phyloP scores from a whole-genome alignment of 768 basidiomycete species.

The Macrolepiota fuliginosa region DNA sequence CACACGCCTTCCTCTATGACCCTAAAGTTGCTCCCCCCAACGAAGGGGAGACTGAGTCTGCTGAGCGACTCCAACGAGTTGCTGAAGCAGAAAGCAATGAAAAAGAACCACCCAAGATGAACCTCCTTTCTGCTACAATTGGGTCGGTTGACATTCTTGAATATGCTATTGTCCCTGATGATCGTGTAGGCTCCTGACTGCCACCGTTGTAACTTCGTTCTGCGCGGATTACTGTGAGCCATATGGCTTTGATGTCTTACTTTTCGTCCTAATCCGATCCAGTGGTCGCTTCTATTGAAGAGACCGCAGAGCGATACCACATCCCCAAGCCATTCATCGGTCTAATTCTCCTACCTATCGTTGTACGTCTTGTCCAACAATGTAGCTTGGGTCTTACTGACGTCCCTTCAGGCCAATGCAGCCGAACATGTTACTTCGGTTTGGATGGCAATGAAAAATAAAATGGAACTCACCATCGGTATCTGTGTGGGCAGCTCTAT shows the following conservation, averaged over 20 bases:
- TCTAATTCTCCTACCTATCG: constrained; percentile 83
- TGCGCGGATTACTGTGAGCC: constrained; percentile 82
- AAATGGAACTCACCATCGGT: constrained; percentile 67
- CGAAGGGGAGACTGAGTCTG: not conserved
- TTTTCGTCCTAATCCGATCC: constrained; percentile 22
- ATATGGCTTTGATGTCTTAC: not conserved
- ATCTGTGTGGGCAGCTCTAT: constrained; percentile 83
- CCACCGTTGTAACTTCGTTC: constrained; percentile 83
- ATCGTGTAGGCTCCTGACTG: constrained; percentile 52
- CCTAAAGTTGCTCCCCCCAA: constrained; percentile 9
- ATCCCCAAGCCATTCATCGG: constrained; percentile 88
- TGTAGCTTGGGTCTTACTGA: not conserved
- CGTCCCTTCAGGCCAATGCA: constrained; percentile 57
- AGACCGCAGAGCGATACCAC: constrained; percentile 75
- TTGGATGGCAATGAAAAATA: constrained; percentile 82
- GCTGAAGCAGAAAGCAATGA: constrained; percentile 29
- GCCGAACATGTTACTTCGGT: constrained; percentile 85
- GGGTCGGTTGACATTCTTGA: constrained; percentile 38
- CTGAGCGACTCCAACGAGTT: not conserved
- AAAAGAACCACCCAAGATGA: constrained; percentile 60
- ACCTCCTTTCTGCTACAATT: constrained; percentile 56
- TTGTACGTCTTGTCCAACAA: constrained; percentile 43
- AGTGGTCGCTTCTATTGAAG: constrained; percentile 93
- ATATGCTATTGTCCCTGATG: not conserved
- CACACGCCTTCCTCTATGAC: constrained; percentile 67